Evolutionary conservation across 345 rosid species (phyloP).

Genomic region (Populus tremula): DNA sequence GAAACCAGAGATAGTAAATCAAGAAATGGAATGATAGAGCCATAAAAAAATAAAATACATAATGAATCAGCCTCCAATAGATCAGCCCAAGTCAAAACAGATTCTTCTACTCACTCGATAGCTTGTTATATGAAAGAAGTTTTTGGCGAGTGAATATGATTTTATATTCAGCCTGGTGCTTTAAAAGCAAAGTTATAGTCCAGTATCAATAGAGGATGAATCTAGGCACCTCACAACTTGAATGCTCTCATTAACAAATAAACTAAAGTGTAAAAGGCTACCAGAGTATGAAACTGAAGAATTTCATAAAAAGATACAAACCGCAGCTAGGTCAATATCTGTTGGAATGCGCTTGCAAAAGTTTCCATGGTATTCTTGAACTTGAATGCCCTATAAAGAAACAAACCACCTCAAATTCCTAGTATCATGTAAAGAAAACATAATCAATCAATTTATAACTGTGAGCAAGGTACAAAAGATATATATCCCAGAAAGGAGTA

Average conservation of each 20-base stretch:
- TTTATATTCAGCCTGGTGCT: not conserved
- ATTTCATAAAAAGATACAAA: constrained; percentile 37
- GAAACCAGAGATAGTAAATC: not conserved
- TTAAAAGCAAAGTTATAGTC: not conserved
- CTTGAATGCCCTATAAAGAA: constrained; percentile 82
- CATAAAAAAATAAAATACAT: not conserved
- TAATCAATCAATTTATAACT: not conserved
- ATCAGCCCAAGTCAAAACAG: not conserved
- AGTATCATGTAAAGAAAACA: not conserved
- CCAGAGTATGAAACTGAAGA: not conserved
- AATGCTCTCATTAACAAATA: not conserved
- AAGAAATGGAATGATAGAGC: not conserved
- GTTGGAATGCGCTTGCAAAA: constrained; percentile 97
- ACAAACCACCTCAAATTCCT: not conserved
- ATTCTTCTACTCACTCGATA: not conserved
- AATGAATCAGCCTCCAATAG: not conserved
- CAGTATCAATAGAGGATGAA: not conserved
- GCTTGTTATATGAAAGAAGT: not conserved
- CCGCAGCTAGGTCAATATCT: constrained; percentile 92
- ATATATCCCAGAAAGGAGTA: constrained; percentile 15
- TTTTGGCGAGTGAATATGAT: not conserved
- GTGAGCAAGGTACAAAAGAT: not conserved
- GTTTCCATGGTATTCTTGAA: constrained; percentile 88
- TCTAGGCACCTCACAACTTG: not conserved
- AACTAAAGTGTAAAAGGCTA: not conserved